Conservation (phyloP, 2,329 filamentous ascomycete species). For the Xylariaceae sp. region DNA sequence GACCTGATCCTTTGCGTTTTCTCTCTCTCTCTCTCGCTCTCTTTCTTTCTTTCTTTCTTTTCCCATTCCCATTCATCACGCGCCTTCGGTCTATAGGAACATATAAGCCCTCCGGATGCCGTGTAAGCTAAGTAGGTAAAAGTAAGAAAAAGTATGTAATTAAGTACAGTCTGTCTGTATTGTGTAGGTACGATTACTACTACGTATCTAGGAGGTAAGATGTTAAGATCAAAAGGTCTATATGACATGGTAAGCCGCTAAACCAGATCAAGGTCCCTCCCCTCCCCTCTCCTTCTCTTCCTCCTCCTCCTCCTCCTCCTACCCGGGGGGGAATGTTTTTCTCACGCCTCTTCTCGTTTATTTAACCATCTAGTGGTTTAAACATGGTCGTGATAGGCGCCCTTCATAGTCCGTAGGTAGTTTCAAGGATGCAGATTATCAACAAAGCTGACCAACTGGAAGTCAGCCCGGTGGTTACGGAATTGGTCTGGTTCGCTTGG, state of each 20-base stretch:
- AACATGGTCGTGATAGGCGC: constrained; percentile 26
- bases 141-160: no score
- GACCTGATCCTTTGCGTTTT: constrained; percentile 23
- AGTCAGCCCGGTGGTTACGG: constrained; percentile 35
- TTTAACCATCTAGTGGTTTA: constrained; percentile 12
- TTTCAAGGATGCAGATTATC: constrained; percentile 26
- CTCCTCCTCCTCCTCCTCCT: no score
- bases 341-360: constrained; percentile 25
- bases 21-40: constrained; percentile 6
- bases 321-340: constrained; percentile 1
- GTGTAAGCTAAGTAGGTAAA: no score
- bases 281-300: background rate
- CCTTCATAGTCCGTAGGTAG: constrained; percentile 18
- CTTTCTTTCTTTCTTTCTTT: background rate
- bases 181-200: no score
- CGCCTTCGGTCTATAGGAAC: background rate
- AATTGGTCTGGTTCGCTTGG: constrained; percentile 36
- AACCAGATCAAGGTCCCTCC: constrained; percentile 23
- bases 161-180: no score
- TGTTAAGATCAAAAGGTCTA: no score
- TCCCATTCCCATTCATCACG: background rate
- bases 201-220: no score
- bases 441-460: constrained; percentile 40
- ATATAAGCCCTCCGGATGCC: no score
- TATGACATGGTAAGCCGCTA: constrained; percentile 20